Base-by-base conservation (phyloP, 192 early-diverging fungal genomes). In the Coemansia sp. region DNA sequence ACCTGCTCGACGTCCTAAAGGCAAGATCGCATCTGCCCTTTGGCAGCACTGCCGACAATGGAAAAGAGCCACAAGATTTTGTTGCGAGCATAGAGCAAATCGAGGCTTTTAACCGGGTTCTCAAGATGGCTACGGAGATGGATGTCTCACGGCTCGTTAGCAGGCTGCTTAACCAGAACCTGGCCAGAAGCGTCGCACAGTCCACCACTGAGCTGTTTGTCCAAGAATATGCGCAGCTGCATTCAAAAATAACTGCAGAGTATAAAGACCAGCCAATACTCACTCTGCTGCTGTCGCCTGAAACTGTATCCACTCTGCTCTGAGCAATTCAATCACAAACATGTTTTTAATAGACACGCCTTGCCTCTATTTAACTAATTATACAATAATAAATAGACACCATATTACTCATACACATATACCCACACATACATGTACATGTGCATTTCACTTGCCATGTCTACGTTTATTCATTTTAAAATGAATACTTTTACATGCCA, bases 1-100 rank as follows among this genome's bases (percentile, higher is more conserved):
- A 63, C 44, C 50, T 70, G 33, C 18, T 49, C 7, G 45, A 33
- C 3, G 10, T 63, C 0, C 50, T 70, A 5, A 62, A 50, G 44
- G 46, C 43, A 10, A 49, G 48, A 20, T 62, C 67, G 19, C 41
- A 50, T 5, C 28, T 70, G 43, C 67, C 67, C 1, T 58, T 70
- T 5, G 30, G 6, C 6, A n/a, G n/a, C n/a, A n/a, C n/a, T n/a
- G n/a, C n/a, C 44, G 35, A 30, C 4, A 8, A 9, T 10, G 23
- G 5, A 3, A 20, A 5, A 17, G 43, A 46, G 14, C 4, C 18
- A 29, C 15, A 19, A 30, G 18, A 6, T 2, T 18, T 28, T 9
- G 39, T 23, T 13, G 56, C 40, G 6, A 4, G 20, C 3, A 19
- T 11, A 18, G 30, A 30, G n/a, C 13, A 28, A 8, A 25, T 35